Evolutionary conservation across 139 green algal species (phyloP).

Genomic region (Gonium pectorale): DNA sequence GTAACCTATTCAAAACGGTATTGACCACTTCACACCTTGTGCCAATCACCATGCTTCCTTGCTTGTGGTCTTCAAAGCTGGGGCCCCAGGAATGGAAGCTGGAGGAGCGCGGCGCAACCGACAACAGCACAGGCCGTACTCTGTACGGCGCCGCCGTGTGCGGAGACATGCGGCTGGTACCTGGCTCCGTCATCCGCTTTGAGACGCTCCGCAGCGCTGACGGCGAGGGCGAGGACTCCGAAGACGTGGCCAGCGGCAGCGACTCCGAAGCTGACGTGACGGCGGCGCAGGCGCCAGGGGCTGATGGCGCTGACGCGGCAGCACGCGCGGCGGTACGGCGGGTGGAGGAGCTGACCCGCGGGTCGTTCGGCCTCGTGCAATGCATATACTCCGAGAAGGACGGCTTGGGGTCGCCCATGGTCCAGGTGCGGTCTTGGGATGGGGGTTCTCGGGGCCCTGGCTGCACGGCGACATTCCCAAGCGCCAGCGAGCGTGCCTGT

Average conservation of each 20-base stretch:
- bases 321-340: neutral
- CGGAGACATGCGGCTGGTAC: constrained; percentile 5
- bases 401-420: neutral
- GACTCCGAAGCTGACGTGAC: constrained; percentile 8
- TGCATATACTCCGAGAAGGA: constrained; percentile 70
- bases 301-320: constrained; percentile 21
- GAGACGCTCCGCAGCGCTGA: neutral
- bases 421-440: constrained; percentile 11
- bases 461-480: too few species aligned
- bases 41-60: too few species aligned
- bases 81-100: neutral
- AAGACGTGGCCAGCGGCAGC: neutral
- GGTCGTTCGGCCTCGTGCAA: constrained; percentile 75
- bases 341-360: constrained; percentile 22
- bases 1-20: too few species aligned
- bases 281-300: constrained; percentile 4
- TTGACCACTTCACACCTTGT: too few species aligned
- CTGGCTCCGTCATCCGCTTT: constrained; percentile 24
- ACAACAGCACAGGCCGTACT: constrained; percentile 11
- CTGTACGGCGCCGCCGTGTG: constrained; percentile 33
- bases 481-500: too few species aligned
- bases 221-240: neutral
- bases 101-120: neutral
- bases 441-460: too few species aligned
- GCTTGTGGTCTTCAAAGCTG: too few species aligned